Evolutionary conservation across 257 asterid genomes (phyloP).

Genomic region (Echites panduratus): DNA sequence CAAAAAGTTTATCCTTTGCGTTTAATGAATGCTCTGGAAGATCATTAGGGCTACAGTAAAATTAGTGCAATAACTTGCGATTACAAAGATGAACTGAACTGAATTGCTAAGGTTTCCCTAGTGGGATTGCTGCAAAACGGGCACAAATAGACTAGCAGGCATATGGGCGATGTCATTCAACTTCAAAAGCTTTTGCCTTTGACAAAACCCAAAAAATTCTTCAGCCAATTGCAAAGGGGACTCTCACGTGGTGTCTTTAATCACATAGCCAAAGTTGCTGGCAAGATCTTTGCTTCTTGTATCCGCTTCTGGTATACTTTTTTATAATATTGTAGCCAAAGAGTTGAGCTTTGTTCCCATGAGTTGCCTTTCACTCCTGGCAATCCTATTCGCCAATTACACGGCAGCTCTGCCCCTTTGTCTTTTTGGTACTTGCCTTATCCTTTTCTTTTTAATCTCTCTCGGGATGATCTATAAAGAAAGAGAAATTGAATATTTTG

Average conservation of each 20-base stretch:
- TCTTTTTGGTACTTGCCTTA: constrained; percentile 19
- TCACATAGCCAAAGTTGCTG: not conserved
- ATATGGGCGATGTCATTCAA: not conserved
- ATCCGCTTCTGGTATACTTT: constrained; percentile 15
- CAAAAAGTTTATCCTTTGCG: too few relatives aligned
- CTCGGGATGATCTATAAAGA: not conserved
- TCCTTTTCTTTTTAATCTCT: constrained; percentile 11
- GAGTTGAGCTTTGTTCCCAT: constrained; percentile 15
- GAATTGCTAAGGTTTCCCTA: too few relatives aligned
- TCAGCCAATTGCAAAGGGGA: not conserved
- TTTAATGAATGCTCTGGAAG: too few relatives aligned
- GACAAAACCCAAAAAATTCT: not conserved
- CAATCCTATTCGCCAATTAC: constrained; percentile 35
- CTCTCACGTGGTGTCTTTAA: constrained; percentile 5
- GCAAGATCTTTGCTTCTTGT: constrained; percentile 4
- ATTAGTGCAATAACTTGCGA: too few relatives aligned
- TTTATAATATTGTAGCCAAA: not conserved
- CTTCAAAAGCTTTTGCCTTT: not conserved
- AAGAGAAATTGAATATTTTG: not conserved
- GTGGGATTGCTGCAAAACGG: too few relatives aligned
- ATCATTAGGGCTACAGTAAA: too few relatives aligned
- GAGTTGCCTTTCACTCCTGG: constrained; percentile 28
- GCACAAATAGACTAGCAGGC: too few relatives aligned
- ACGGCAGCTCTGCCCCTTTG: constrained; percentile 46
- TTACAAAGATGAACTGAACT: too few relatives aligned